Percentiles rank a stretch among this genome's conserved stretches.
Conservation (phyloP, 768 basidiomycete genomes). For the Daedaleopsis sinensis region DNA sequence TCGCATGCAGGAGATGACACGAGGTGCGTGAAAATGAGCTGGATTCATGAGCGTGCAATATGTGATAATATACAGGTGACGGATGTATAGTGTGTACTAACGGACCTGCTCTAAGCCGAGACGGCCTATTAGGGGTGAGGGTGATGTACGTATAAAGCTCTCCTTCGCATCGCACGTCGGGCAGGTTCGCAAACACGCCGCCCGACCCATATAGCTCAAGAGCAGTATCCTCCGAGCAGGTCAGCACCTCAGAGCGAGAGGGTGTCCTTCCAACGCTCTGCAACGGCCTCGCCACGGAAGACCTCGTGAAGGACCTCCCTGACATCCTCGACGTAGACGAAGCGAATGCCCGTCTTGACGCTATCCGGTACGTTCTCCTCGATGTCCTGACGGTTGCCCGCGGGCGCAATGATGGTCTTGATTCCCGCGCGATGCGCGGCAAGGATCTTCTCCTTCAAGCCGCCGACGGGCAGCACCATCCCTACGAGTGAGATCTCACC, state of each 20-base stretch:
- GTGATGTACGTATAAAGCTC: conserved; percentile 9
- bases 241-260: conserved; percentile 29
- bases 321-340: conserved; percentile 95
- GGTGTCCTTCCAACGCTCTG: conserved; percentile 71
- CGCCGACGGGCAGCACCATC: conserved; percentile 95
- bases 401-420: conserved; percentile 86
- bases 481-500: conserved; percentile 97
- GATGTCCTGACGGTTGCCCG: conserved; percentile 90
- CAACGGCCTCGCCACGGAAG: conserved; percentile 64
- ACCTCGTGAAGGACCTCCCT: conserved; percentile 88
- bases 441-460: conserved; percentile 94
- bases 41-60: conserved; percentile 7
- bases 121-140: conserved; percentile 13
- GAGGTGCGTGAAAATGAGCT: conserved; percentile 5
- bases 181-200: neutral
- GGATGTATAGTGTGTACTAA: conserved; percentile 12
- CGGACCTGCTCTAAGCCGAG: conserved; percentile 19
- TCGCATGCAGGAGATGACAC: no score
- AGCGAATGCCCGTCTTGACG: conserved; percentile 92
- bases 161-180: neutral
- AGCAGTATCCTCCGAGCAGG: neutral
- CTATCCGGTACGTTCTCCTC: conserved; percentile 97
- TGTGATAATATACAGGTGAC: conserved; percentile 23
- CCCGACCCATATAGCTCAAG: neutral
- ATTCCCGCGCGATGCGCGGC: conserved; percentile 97